A percentile compares a stretch with the other conserved stretches of the same genome.
Evolutionary conservation across 2,329 filamentous ascomycete species (phyloP).

Genomic region (Lizonia empirigonia): DNA sequence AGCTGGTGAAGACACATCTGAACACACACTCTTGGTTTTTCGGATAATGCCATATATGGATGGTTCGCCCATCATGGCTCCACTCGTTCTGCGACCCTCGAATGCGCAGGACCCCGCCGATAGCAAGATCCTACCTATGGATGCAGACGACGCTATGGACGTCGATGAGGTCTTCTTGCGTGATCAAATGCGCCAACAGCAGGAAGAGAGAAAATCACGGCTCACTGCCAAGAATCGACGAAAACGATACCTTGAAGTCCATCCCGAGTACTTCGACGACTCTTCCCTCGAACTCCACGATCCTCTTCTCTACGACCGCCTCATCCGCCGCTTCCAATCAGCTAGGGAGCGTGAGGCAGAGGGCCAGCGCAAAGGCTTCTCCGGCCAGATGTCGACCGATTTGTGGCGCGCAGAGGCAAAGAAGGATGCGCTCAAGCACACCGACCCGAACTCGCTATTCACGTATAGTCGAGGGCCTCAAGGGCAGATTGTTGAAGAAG

Average conservation of each 20-base stretch:
- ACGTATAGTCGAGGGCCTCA: constrained; percentile 58
- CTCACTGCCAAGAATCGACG: constrained; percentile 75
- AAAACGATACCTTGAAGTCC: constrained; percentile 73
- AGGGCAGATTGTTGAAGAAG: constrained; percentile 64
- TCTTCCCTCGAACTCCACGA: constrained; percentile 68
- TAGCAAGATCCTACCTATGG: constrained; percentile 10
- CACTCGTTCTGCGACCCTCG: constrained; percentile 30
- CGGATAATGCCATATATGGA: constrained; percentile 36
- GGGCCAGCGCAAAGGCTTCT: constrained; percentile 75
- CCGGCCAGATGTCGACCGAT: constrained; percentile 77
- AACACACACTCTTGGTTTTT: background rate
- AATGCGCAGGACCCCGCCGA: constrained; percentile 18
- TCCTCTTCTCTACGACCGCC: constrained; percentile 79
- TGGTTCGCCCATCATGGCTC: constrained; percentile 27
- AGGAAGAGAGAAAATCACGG: constrained; percentile 28
- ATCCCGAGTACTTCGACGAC: constrained; percentile 73
- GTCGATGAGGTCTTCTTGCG: constrained; percentile 23
- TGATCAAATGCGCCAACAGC: constrained; percentile 17
- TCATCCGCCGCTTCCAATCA: constrained; percentile 78
- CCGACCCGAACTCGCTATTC: constrained; percentile 57
- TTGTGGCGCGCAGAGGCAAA: constrained; percentile 77
- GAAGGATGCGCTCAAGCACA: constrained; percentile 65
- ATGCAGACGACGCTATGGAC: constrained; percentile 21
- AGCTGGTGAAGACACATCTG: background rate
- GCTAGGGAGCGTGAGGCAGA: constrained; percentile 74